Conservation (phyloP, 768 basidiomycete species). For the Tulasnella sp. region DNA sequence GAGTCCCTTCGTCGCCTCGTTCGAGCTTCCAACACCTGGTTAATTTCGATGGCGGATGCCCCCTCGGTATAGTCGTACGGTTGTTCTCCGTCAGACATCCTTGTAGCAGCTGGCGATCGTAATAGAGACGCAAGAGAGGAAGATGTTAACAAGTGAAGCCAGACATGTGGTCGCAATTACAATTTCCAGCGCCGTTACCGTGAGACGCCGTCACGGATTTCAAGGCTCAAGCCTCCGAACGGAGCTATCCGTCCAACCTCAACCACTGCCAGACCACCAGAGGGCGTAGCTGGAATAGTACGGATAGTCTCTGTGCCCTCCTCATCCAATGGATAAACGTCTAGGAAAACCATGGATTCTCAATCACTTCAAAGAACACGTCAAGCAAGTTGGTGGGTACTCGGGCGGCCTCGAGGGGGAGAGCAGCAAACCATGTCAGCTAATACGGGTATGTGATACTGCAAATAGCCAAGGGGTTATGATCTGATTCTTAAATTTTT, state of each 20-base stretch:
- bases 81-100: conserved; percentile 4
- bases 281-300: no score
- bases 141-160: neutral
- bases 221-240: neutral
- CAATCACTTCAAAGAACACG: neutral
- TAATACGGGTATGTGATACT: neutral
- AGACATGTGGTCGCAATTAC: neutral
- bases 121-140: neutral
- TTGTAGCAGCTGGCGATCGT: neutral
- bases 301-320: no score
- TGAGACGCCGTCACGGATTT: neutral
- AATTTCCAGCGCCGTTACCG: neutral
- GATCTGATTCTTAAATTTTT: neutral
- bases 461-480: no score
- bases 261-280: neutral
- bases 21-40: conserved; percentile 41
- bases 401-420: neutral
- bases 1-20: conserved; percentile 53
- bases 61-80: conserved; percentile 72
- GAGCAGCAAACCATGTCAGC: neutral
- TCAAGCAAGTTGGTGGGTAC: neutral
- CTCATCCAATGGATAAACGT: neutral
- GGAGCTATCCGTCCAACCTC: neutral
- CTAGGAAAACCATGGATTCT: neutral
- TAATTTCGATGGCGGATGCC: conserved; percentile 65